Base-by-base conservation (phyloP, 192 early-diverging fungal genomes). In the Umbelopsis isabellina region DNA sequence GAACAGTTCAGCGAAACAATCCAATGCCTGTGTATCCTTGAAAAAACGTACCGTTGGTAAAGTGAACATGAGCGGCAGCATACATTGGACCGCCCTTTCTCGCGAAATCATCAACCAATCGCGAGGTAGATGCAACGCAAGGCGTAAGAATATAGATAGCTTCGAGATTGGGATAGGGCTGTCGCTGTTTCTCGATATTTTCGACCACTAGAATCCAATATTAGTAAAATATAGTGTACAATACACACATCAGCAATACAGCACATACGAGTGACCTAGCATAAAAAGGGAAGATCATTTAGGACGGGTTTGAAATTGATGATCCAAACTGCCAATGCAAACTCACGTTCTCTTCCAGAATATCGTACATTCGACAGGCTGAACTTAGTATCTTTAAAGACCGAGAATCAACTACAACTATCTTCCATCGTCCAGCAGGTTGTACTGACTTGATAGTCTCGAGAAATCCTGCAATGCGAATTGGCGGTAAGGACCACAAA, bases 361-460 rank as follows among this genome's bases (percentile, higher is more conserved):
- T 90, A 72, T 92, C 90, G 47, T 73, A 86, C 88, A 91, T 95
- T 74, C 91, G 91, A 77, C 89, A 90, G 5, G 90, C 87, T 3
- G 86, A 87, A 68, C 89, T 89, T 15, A 94, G 80, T 30, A 94
- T 88, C 67, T 91, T 91, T 47, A 90, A 69, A 9, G 93, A 85
- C 25, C 87, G 86, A 47, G 80, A 75, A 83, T 95, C 94, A 0
- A 93, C 87, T 9, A 95, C 89, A 1, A 95, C 82, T 49, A 95
- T 84, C 80, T 95, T 95, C 91, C 90, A 95, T 46, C 85, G 79
- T 66, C 85, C 85, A 16, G 90, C 81, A 3, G 92, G 90, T 67
- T 93, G 86, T 13, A 94, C 86, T 0, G 91, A 85, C 68, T 88
- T 86, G 66, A 96, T 89, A 79, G 91, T 92, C 49, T 94, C 92